phyloP scores from a whole-genome alignment of 2,329 filamentous ascomycete species.

The Lachnellula occidentalis region DNA sequence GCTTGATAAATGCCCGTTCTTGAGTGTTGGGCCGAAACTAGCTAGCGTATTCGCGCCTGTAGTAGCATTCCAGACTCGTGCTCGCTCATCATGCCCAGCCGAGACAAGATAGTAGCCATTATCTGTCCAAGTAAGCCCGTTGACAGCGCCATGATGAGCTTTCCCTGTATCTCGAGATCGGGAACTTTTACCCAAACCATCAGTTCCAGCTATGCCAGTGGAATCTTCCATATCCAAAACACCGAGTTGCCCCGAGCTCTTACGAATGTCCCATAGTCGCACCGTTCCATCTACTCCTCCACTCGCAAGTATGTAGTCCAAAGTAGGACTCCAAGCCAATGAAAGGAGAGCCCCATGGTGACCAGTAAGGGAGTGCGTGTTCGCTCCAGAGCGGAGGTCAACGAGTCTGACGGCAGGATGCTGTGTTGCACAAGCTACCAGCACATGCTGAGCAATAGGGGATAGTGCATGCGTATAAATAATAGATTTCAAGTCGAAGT shows the following conservation, averaged over 20 bases:
- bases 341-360: slow-evolving; percentile 63
- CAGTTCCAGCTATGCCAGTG: slow-evolving; percentile 53
- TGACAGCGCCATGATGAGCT: slow-evolving; percentile 78
- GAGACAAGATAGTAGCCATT: slow-evolving; percentile 73
- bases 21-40: slow-evolving; percentile 77
- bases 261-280: slow-evolving; percentile 81
- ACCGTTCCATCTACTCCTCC: slow-evolving; percentile 81
- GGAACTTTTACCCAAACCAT: slow-evolving; percentile 28
- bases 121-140: slow-evolving; percentile 79
- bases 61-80: slow-evolving; percentile 80
- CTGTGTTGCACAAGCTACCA: slow-evolving; percentile 85
- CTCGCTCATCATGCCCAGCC: slow-evolving; percentile 74
- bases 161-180: slow-evolving; percentile 46
- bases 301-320: slow-evolving; percentile 75
- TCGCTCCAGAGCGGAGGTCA: slow-evolving; percentile 76
- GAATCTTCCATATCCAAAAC: slow-evolving; percentile 81
- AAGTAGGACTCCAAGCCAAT: slow-evolving; percentile 74
- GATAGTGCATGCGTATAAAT: slow-evolving; percentile 77
- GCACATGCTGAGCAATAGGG: slow-evolving; percentile 62
- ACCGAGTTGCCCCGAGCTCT: slow-evolving; percentile 69
- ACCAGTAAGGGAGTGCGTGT: slow-evolving; percentile 64
- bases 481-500: slow-evolving; percentile 62
- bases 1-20: slow-evolving; percentile 62
- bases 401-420: slow-evolving; percentile 79
- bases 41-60: slow-evolving; percentile 82